Base-by-base conservation (phyloP, 805 yeast species). In the Metschnikowia lunata region DNA sequence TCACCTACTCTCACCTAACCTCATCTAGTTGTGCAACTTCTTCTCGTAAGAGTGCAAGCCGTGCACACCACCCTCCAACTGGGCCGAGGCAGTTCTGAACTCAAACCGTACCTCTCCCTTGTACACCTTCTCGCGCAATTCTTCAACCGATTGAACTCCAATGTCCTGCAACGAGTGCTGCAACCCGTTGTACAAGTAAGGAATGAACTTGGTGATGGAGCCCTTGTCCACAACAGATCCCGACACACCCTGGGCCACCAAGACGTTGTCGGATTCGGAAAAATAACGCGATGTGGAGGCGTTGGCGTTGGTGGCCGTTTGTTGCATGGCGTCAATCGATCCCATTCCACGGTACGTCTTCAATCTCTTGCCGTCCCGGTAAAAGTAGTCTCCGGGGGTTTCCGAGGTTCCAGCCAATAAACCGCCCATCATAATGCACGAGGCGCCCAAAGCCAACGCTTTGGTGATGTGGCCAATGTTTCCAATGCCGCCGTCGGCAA, bases 311-410 rank as follows among this genome's bases (percentile, higher is more conserved):
- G 75, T 78, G 56, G 83, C 82, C 52, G 97, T 88, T 64, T 78
- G 79, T 79, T 90, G 91, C 98, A 91, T 91, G 56, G 99, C 99
- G 69, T 91, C 99, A 60, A 93, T 83, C 34, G 98, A 91, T 60
- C 99, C 99, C 99, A 93, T 93, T 75, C 99, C 99, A 75, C 99
- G 85, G 80, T 93, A 93, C 49, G 88, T 72, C 80, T 93, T 93
- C 70, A 93, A 82, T 74, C 99, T 86, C 78, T 93, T 83, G 66
- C 99, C 99, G 64, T 93, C 99, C 66, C 95, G 82, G 85, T 83
- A 93, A 75, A 87, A 93, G 78, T 90, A 93, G 62, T 87, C 90
- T 72, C 99, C 99, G 60, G 99, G 99, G 51, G 98, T 85, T 76
- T 93, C 99, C 51, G 93, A 72, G 48, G 99, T 93, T 74, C 99